phyloP scores from a whole-genome alignment of 495 filamentous ascomycete genomes.

The Diplogelasinospora grovesii region DNA sequence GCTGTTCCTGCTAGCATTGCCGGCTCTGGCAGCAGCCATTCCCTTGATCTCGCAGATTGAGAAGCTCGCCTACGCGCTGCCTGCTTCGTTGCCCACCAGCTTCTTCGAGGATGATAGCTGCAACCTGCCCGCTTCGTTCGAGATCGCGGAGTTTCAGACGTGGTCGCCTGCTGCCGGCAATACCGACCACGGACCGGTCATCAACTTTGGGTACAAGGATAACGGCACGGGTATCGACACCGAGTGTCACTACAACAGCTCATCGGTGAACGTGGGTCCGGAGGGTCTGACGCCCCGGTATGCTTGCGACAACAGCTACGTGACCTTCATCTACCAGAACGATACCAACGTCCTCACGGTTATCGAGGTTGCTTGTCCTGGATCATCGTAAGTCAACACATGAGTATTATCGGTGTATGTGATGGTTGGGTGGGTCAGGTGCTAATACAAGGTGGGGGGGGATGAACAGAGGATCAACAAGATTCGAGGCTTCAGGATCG shows the following conservation, averaged over 20 bases:
- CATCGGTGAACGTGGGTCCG: slow-evolving; percentile 17
- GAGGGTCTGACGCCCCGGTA: slow-evolving; percentile 16
- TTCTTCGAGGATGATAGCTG: slow-evolving; percentile 11
- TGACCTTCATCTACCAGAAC: slow-evolving; percentile 48
- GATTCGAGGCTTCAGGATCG: slow-evolving; percentile 16
- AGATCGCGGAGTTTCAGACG: slow-evolving; percentile 14
- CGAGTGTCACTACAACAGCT: slow-evolving; percentile 22
- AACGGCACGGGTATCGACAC: slow-evolving; percentile 17
- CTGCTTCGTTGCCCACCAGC: slow-evolving; percentile 3
- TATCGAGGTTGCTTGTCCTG: slow-evolving; percentile 27
- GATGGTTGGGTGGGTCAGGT: neutral
- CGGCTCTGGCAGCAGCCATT: slow-evolving; percentile 9
- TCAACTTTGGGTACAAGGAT: slow-evolving; percentile 22
- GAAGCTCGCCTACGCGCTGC: slow-evolving; percentile 7
- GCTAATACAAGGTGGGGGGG: neutral
- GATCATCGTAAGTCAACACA: slow-evolving; percentile 7
- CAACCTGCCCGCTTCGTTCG: slow-evolving; percentile 16
- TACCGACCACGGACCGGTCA: slow-evolving; percentile 1
- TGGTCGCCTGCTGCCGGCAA: slow-evolving; percentile 16
- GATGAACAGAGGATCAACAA: slow-evolving; percentile 1
- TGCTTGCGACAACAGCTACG: slow-evolving; percentile 23
- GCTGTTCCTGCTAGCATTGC: neutral
- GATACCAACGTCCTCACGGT: slow-evolving; percentile 17
- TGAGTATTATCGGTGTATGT: neutral
- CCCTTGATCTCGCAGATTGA: slow-evolving; percentile 8